Evolutionary conservation across 176 grass and related monocot genomes (phyloP).

Genomic region (Saccharum spontaneum): DNA sequence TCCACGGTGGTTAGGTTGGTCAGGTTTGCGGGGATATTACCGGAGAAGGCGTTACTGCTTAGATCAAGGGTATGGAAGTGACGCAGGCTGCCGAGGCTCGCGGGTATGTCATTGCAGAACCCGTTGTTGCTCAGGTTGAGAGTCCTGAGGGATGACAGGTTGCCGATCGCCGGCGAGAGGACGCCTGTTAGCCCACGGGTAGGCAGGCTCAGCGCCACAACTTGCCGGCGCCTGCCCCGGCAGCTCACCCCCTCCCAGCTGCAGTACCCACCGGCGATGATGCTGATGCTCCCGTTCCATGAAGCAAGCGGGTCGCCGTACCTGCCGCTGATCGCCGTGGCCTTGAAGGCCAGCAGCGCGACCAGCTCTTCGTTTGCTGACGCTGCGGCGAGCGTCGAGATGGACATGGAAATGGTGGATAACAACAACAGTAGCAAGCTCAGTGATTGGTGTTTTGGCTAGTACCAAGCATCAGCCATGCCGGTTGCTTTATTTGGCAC

Average conservation of each 20-base stretch:
- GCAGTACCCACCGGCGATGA: not conserved
- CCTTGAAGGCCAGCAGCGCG: too few species aligned
- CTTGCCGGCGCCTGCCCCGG: not conserved
- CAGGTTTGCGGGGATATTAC: not conserved
- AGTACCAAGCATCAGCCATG: too few species aligned
- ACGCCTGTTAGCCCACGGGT: not conserved
- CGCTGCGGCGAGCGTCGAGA: too few species aligned
- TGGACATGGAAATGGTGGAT: too few species aligned
- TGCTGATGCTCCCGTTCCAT: not conserved
- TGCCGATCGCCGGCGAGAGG: not conserved
- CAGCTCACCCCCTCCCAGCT: conserved; percentile 10
- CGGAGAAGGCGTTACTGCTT: not conserved
- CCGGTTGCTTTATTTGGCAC: too few species aligned
- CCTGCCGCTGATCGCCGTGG: too few species aligned
- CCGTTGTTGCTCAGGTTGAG: not conserved
- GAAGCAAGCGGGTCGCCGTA: not conserved
- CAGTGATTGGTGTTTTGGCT: too few species aligned
- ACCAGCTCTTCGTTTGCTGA: too few species aligned
- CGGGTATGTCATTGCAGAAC: not conserved
- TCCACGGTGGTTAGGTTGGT: not conserved
- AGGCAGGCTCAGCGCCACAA: conserved; percentile 11
- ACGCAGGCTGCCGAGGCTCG: not conserved
- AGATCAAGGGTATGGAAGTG: not conserved
- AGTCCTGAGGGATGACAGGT: not conserved
- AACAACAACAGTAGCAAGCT: too few species aligned